Evolutionary conservation across 331 rosid genomes (phyloP).

Genomic region (Arachis monticola): DNA sequence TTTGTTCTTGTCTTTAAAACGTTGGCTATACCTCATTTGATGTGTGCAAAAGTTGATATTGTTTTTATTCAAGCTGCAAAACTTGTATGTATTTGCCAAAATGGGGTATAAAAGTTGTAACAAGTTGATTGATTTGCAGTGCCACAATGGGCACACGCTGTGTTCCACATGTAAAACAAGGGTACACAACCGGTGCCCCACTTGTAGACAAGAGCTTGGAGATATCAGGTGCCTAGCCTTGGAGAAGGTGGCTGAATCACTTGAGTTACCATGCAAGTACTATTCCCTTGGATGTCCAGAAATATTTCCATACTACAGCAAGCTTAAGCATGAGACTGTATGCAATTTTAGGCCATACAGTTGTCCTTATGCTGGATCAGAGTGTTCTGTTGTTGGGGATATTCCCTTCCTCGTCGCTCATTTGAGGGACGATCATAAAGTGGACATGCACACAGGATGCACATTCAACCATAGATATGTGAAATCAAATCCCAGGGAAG

Average conservation of each 20-base stretch:
- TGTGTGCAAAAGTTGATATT: constrained; percentile 23
- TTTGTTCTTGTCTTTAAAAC: too few relatives aligned
- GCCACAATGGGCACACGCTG: constrained; percentile 97
- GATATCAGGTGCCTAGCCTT: constrained; percentile 97
- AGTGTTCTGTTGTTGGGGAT: constrained; percentile 89
- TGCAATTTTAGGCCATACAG: constrained; percentile 95
- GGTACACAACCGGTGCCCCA: constrained; percentile 98
- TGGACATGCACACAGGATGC: constrained; percentile 99
- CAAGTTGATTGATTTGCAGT: constrained; percentile 61
- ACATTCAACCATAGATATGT: constrained; percentile 98
- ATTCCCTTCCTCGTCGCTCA: constrained; percentile 93
- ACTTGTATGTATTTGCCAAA: constrained; percentile 2
- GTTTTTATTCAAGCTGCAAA: constrained; percentile 32
- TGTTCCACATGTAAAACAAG: constrained; percentile 98
- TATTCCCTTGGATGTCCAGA: constrained; percentile 94
- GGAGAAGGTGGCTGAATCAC: constrained; percentile 99
- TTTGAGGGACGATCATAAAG: constrained; percentile 97
- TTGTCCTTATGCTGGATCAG: constrained; percentile 99
- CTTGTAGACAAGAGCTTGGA: constrained; percentile 99
- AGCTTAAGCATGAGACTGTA: constrained; percentile 89
- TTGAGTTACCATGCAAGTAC: constrained; percentile 94
- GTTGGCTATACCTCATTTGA: not conserved
- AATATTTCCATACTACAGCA: constrained; percentile 95
- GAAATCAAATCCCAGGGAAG: constrained; percentile 98
- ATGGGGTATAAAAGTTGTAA: constrained; percentile 23